phyloP scores from a whole-genome alignment of 23 red algal genomes.

The Chondrus crispus region DNA sequence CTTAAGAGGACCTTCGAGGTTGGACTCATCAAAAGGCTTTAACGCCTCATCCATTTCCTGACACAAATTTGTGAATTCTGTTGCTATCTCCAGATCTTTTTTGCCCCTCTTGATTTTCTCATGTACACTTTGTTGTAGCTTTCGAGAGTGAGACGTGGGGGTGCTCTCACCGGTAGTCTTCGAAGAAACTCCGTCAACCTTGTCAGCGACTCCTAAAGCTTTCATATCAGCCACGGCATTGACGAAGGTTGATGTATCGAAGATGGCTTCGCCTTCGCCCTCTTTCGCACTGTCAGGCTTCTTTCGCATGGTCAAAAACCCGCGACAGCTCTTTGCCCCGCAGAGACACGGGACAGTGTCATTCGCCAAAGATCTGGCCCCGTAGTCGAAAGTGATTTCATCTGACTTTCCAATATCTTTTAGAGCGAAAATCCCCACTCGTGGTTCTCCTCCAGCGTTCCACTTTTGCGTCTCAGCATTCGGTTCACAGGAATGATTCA shows the following conservation, averaged over 20 bases:
- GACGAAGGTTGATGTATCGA: background rate
- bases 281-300: too few relatives aligned
- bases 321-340: conserved; percentile 39
- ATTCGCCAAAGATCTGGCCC: conserved; percentile 43
- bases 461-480: conserved; percentile 93
- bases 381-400: conserved; percentile 95
- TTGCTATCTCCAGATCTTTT: background rate
- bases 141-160: too few relatives aligned
- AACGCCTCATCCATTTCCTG: background rate
- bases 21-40: background rate
- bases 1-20: background rate
- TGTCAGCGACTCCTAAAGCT: background rate
- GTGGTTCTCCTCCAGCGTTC: conserved; percentile 79
- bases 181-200: too few relatives aligned
- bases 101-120: conserved; percentile 39
- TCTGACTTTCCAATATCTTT: conserved; percentile 68
- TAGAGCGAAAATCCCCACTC: conserved; percentile 84
- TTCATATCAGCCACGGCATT: background rate
- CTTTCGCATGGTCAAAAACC: conserved; percentile 23
- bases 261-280: background rate
- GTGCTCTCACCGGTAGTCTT: too few relatives aligned
- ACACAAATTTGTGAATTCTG: background rate
- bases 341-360: conserved; percentile 43
- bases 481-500: conserved; percentile 95
- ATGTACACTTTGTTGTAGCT: background rate